Percentiles rank a stretch among this genome's conserved stretches.
Conservation (phyloP, 73 alveolate genomes). For the Paramecium biaurelia region DNA sequence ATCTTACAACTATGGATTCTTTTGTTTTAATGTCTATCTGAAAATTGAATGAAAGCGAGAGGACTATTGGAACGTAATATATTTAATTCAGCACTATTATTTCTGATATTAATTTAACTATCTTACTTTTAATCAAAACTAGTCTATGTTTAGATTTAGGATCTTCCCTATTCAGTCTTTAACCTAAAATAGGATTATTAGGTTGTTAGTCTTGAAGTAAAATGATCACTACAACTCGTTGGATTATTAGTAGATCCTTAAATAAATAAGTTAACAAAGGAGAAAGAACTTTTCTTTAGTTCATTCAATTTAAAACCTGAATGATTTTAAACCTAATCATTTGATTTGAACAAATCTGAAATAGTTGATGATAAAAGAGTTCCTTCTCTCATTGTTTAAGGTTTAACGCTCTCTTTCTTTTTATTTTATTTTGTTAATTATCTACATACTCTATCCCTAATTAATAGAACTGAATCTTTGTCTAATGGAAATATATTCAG, state of each 20-base stretch:
- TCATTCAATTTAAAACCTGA: not conserved
- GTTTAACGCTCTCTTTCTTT: not conserved
- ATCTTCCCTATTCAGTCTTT: not conserved
- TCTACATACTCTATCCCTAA: not conserved
- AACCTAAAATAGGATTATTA: not conserved
- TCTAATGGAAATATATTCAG: not conserved
- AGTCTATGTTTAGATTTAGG: not conserved
- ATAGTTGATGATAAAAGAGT: not conserved
- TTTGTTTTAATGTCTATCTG: not conserved
- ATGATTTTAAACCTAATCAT: not conserved
- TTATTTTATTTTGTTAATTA: not conserved
- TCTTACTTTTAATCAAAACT: not conserved
- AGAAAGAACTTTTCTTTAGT: not conserved
- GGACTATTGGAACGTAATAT: not conserved
- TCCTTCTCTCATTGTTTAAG: not conserved
- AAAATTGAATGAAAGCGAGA: not conserved
- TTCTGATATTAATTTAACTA: not conserved
- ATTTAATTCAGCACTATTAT: not conserved
- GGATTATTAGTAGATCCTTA: not conserved
- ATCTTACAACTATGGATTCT: constrained; percentile 14
- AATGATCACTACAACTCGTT: not conserved
- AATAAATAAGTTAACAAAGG: not conserved
- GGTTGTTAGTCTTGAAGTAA: not conserved
- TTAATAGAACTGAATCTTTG: not conserved
- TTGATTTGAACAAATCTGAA: not conserved